Evolutionary conservation across 345 rosid genomes (phyloP).

Genomic region (Corymbia maculata): DNA sequence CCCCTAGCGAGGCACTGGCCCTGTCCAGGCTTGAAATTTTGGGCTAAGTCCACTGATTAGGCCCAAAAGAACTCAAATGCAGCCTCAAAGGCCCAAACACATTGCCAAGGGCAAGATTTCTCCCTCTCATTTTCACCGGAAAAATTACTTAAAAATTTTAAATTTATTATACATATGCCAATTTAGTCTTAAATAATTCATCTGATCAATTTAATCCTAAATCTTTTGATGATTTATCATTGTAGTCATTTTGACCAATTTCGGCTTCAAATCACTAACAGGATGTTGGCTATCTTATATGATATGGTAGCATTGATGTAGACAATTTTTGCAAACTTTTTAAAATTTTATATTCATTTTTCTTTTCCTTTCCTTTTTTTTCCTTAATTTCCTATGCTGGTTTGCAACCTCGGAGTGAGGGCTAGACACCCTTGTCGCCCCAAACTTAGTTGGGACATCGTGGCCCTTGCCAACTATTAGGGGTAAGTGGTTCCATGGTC

Average conservation of each 20-base stretch:
- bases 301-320: fast-evolving
- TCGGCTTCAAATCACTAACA: neutral
- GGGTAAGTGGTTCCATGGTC: fast-evolving
- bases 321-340: neutral
- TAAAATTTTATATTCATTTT: fast-evolving
- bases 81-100: neutral
- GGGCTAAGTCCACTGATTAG: neutral
- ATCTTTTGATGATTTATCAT: neutral
- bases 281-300: too few species aligned
- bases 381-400: neutral
- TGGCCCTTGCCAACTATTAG: neutral
- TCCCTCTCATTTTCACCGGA: neutral
- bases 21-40: neutral
- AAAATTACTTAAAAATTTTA: too few species aligned
- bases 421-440: neutral
- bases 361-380: too few species aligned
- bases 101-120: too few species aligned
- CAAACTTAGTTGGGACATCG: neutral
- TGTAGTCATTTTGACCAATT: fast-evolving
- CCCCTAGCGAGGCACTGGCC: fast-evolving
- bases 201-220: neutral
- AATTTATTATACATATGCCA: fast-evolving
- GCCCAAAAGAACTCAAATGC: neutral
- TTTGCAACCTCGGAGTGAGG: neutral
- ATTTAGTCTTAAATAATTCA: too few species aligned